Evolutionary conservation across 2,329 filamentous ascomycete genomes (phyloP).

Genomic region (Fusarium globosum): DNA sequence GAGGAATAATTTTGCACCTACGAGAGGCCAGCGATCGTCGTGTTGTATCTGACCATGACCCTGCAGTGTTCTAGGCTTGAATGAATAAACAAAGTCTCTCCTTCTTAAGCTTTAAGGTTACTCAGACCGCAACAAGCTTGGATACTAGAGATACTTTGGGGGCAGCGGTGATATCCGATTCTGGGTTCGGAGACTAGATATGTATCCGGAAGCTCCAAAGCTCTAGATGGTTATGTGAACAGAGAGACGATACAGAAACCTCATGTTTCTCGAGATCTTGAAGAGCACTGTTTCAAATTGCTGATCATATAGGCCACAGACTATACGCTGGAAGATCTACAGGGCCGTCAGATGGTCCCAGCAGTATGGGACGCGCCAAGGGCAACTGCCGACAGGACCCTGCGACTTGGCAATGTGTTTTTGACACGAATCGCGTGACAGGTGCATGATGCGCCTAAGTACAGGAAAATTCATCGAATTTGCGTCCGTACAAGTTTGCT

Average conservation of each 20-base stretch:
- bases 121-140: background rate
- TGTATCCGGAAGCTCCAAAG: no score
- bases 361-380: background rate
- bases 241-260: accelerated
- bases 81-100: background rate
- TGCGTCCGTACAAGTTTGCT: background rate
- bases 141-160: background rate
- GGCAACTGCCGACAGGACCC: background rate
- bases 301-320: background rate
- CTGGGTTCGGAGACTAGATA: background rate
- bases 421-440: background rate
- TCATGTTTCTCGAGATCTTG: background rate
- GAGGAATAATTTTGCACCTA: constrained; percentile 15
- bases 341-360: background rate
- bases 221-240: no score
- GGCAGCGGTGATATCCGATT: background rate
- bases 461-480: background rate
- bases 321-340: background rate
- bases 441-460: background rate
- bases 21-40: background rate
- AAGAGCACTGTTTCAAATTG: background rate
- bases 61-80: background rate
- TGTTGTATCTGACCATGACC: background rate
- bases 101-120: background rate
- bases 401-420: background rate